Conservation (phyloP, 1,284 basidiomycete genomes). For the Uromyces viciae-fabae region DNA sequence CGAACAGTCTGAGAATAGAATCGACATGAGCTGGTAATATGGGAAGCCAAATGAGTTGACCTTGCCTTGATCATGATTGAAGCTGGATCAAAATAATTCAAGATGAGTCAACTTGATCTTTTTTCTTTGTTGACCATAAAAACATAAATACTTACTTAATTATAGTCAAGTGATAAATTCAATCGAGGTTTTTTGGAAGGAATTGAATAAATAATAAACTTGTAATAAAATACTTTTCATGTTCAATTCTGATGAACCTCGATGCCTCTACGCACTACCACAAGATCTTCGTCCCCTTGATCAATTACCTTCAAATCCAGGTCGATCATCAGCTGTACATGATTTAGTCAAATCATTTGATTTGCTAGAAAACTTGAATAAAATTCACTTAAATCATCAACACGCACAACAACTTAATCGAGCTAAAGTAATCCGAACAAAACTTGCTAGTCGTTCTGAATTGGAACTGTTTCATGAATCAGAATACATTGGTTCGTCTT, state of each 20-base stretch:
- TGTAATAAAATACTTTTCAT: no score
- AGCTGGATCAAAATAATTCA: no score
- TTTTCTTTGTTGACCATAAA: no score
- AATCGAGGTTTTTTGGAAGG: no score
- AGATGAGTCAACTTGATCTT: no score
- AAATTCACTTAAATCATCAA: slow-evolving; percentile 49
- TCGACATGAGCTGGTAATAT: no score
- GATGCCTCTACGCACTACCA: slow-evolving; percentile 34
- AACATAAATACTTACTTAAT: no score
- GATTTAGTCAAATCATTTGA: slow-evolving; percentile 64
- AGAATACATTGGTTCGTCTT: slow-evolving; percentile 33
- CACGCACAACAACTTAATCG: slow-evolving; percentile 51
- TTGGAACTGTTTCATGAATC: slow-evolving; percentile 33
- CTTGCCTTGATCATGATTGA: no score
- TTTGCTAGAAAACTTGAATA: slow-evolving; percentile 58
- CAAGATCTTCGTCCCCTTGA: slow-evolving; percentile 60
- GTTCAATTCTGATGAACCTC: not conserved
- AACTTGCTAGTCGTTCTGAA: slow-evolving; percentile 17
- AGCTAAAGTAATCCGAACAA: slow-evolving; percentile 50
- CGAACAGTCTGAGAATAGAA: no score
- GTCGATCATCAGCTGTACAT: slow-evolving; percentile 76
- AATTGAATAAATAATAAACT: no score
- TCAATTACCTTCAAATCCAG: slow-evolving; percentile 72
- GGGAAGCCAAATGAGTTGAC: no score
- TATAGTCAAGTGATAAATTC: no score